phyloP scores from a whole-genome alignment of 2,329 filamentous ascomycete species.

The Colletotrichum endophyticum region DNA sequence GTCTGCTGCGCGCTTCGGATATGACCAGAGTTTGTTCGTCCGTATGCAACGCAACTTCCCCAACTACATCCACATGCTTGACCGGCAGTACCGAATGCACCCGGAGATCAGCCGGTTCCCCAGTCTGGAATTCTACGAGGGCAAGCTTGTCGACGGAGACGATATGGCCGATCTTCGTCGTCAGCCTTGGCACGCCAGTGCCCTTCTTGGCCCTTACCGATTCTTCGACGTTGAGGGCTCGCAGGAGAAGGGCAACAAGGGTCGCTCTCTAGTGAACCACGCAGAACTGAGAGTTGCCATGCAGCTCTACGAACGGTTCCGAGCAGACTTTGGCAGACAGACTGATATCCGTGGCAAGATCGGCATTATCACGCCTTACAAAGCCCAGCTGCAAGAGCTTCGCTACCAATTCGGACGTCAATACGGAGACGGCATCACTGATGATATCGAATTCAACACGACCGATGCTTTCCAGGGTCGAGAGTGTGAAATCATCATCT shows the following conservation, averaged over 20 bases:
- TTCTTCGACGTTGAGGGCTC: constrained; percentile 96
- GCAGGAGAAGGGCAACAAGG: constrained; percentile 79
- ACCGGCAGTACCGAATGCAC: constrained; percentile 99
- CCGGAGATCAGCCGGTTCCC: constrained; percentile 94
- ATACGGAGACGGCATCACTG: constrained; percentile 78
- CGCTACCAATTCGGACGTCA: constrained; percentile 73
- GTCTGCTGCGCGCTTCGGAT: constrained; percentile 89
- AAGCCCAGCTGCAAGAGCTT: constrained; percentile 85
- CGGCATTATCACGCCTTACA: constrained; percentile 98
- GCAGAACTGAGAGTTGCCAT: constrained; percentile 88
- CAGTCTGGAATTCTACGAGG: constrained; percentile 90
- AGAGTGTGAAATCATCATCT: constrained; percentile 98
- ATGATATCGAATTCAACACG: constrained; percentile 94
- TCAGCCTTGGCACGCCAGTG: constrained; percentile 84
- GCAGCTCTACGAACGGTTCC: constrained; percentile 81
- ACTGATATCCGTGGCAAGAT: constrained; percentile 82
- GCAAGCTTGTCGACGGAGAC: constrained; percentile 81
- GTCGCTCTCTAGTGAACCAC: constrained; percentile 88
- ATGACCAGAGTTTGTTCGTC: constrained; percentile 97
- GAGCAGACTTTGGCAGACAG: constrained; percentile 66
- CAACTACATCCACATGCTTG: constrained; percentile 88
- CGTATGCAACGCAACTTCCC: constrained; percentile 96
- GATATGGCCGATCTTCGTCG: constrained; percentile 79
- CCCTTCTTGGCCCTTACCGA: constrained; percentile 86
- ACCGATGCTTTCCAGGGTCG: constrained; percentile 98